Evolutionary conservation across 768 basidiomycete species (phyloP).

Genomic region (Trametes maxima): DNA sequence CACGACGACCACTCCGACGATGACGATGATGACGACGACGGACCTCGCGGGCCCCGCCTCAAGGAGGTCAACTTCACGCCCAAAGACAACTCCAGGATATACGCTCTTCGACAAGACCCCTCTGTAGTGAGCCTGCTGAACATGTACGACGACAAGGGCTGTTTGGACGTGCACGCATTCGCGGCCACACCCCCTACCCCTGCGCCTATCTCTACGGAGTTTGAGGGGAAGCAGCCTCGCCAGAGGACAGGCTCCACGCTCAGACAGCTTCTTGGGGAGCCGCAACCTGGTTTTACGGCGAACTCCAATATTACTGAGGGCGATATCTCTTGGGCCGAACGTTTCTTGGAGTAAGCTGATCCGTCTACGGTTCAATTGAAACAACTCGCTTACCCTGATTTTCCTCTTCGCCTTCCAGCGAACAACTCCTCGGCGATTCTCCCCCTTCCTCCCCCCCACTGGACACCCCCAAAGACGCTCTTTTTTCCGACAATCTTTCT

Average conservation of each 20-base stretch:
- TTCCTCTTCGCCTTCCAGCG: slow-evolving; percentile 12
- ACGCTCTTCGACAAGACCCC: slow-evolving; percentile 70
- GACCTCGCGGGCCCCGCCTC: slow-evolving; percentile 23
- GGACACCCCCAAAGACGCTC: slow-evolving; percentile 52
- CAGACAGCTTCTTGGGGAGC: slow-evolving; percentile 68
- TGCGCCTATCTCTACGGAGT: slow-evolving; percentile 22
- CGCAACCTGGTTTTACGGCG: slow-evolving; percentile 32
- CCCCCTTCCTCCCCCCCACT: slow-evolving; percentile 42
- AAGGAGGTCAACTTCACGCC: slow-evolving; percentile 43
- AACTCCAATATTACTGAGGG: slow-evolving; percentile 54
- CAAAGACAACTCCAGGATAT: slow-evolving; percentile 53
- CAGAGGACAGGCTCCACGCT: slow-evolving; percentile 71
- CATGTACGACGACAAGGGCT: slow-evolving; percentile 74
- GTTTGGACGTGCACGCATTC: slow-evolving; percentile 61
- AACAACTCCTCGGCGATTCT: slow-evolving; percentile 39
- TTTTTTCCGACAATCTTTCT: slow-evolving; percentile 37
- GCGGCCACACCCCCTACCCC: slow-evolving; percentile 55
- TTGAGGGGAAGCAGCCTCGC: slow-evolving; percentile 53
- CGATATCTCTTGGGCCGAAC: slow-evolving; percentile 86
- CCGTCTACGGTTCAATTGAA: background rate
- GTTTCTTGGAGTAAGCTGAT: slow-evolving; percentile 59
- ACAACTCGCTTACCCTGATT: background rate
- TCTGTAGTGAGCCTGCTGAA: slow-evolving; percentile 75
- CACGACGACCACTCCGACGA: slow-evolving; percentile 26
- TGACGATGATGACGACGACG: slow-evolving; percentile 25